Base-by-base conservation (phyloP, 306 rosid species). In the Oemleria cerasiformis region DNA sequence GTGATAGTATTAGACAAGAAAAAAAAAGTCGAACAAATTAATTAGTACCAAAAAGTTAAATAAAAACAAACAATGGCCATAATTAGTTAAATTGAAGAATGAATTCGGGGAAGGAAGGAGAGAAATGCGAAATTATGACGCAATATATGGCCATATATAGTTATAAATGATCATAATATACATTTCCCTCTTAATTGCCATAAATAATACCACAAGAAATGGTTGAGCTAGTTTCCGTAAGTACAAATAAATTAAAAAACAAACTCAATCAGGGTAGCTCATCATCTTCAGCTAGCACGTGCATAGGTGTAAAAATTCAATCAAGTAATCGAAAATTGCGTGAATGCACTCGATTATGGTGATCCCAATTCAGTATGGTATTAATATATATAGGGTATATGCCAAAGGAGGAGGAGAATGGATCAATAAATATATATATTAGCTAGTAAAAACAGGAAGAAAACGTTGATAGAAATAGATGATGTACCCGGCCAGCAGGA, bases 111-210 rank as follows among this genome's bases (percentile, higher is more conserved):
- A 67, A 38, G 23, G 34, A 53, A 67, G 1, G 20, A 68, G 39
- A 39, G 73, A 68, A 12, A 8, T 40, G 41, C 45, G 42, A 54
- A 69, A 69, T 56, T 19, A 69, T 54, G 73, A 20, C 62, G 51
- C 9, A n/a, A n/a, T n/a, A n/a, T n/a, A n/a, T n/a, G n/a, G n/a
- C n/a, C n/a, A n/a, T n/a, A n/a, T n/a, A n/a, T n/a, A n/a, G n/a
- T n/a, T n/a, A n/a, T n/a, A n/a, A n/a, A n/a, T n/a, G 39, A 68
- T 68, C 45, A 50, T 34, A 36, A 19, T 19, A n/a, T 16, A 21
- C 36, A n/a, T n/a, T 67, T 50, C 61, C 19, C 25, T 49, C 10
- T 67, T 10, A 65, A 45, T 49, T 16, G 16, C 38, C 56, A 7
- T 11, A 13, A 56, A 20, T 21, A 55, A 55, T 58, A 25, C 63